phyloP scores from a whole-genome alignment of 179 eudicot genomes.

The Corrigiola litoralis region DNA sequence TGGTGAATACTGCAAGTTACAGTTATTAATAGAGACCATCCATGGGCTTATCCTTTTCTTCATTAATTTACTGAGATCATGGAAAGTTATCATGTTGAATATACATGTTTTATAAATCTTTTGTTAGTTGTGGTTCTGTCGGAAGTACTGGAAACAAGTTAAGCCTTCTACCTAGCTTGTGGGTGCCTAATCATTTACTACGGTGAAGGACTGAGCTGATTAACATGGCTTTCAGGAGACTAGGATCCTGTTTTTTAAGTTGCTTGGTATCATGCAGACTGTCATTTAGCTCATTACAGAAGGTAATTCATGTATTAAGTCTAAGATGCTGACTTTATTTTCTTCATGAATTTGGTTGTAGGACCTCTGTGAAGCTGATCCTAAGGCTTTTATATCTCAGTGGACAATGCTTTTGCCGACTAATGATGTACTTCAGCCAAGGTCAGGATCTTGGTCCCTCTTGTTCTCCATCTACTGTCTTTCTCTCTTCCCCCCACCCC shows the following conservation, averaged over 20 bases:
- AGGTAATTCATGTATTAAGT: background rate
- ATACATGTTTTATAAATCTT: no score
- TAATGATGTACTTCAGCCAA: constrained; percentile 78
- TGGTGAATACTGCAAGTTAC: no score
- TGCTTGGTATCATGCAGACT: background rate
- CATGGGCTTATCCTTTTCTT: no score
- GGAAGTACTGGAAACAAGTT: no score
- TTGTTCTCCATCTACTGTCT: constrained; percentile 3
- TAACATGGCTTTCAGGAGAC: background rate
- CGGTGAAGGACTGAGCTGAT: background rate
- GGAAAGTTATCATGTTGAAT: no score
- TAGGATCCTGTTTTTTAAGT: background rate
- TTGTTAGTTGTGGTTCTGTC: no score
- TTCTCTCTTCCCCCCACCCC: background rate
- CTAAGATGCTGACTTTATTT: constrained; percentile 8
- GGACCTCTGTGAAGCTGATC: constrained; percentile 97
- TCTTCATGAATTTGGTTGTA: constrained; percentile 29
- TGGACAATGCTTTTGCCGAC: constrained; percentile 95
- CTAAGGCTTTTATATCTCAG: constrained; percentile 73
- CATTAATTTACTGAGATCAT: no score
- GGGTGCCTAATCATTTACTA: no score
- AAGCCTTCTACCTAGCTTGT: no score
- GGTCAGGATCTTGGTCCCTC: constrained; percentile 35
- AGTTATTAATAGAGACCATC: no score
- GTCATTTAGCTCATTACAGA: background rate